These are phyloP conservation scores for Spinacia oleracea DNA, from an alignment of 179 eudicot genomes.

Conservation along the genomic window DNA sequence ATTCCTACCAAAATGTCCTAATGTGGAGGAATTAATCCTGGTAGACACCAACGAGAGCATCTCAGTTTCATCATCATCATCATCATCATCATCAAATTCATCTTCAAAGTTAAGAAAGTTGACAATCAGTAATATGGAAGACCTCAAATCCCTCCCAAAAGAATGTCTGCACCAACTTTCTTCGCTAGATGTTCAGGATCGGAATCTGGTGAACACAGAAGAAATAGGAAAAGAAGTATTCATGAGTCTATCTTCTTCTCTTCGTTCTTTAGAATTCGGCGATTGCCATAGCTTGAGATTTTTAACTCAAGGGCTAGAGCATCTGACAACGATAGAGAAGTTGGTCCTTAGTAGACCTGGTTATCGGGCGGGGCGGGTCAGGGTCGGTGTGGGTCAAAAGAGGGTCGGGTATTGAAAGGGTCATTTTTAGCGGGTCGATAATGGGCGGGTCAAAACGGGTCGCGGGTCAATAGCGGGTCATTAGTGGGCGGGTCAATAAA, in stretches of 20 bases:
- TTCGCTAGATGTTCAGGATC: conserved; percentile 3
- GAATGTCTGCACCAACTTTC: conserved; percentile 19
- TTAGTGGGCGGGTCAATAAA: too few species aligned
- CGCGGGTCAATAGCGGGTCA: too few species aligned
- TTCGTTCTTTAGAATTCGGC: not conserved
- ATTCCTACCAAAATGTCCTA: not conserved
- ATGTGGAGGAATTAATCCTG: not conserved
- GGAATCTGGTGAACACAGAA: not conserved
- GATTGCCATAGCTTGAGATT: not conserved
- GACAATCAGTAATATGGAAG: conserved; percentile 7
- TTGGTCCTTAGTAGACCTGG: not conserved
- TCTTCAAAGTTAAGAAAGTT: conserved; percentile 14
- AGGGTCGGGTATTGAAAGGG: too few species aligned
- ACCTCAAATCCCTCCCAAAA: conserved; percentile 20
- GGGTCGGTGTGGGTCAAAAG: too few species aligned
- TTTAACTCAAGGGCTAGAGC: not conserved
- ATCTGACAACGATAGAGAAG: not conserved
- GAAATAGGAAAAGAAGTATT: conserved; percentile 18
- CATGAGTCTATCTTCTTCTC: conserved; percentile 18
- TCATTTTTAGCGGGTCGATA: too few species aligned
- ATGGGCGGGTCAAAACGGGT: too few species aligned
- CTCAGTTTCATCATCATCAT: not conserved
- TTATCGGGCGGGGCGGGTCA: too few species aligned
- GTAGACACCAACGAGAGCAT: not conserved
- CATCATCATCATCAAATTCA: not conserved